Conservation (phyloP, 2,329 filamentous ascomycete genomes). For the Colletotrichum lupini region DNA sequence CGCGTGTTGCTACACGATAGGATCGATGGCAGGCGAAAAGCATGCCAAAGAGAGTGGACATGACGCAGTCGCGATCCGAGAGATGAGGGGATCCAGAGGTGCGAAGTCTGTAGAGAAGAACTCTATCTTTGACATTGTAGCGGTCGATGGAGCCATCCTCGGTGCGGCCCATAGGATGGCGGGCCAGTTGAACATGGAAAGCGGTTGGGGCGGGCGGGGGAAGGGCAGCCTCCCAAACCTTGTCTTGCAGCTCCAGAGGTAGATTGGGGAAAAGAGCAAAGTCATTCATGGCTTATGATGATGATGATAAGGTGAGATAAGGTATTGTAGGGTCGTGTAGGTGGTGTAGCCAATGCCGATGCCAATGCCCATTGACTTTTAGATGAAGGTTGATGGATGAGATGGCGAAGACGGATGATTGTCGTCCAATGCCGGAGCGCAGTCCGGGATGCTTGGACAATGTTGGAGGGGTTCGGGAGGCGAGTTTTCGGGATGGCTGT, state of each 20-base stretch:
- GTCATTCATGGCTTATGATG: background rate
- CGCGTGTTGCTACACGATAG: slow-evolving; percentile 1
- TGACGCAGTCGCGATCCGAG: slow-evolving; percentile 11
- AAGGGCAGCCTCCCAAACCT: slow-evolving; percentile 6
- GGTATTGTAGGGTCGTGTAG: background rate
- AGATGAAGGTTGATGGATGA: background rate
- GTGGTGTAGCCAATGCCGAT: background rate
- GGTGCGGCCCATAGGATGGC: slow-evolving; percentile 12
- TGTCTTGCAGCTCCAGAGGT: slow-evolving; percentile 11
- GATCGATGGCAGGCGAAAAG: slow-evolving; percentile 7
- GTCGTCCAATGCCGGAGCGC: background rate
- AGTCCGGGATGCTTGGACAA: background rate
- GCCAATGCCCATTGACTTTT: background rate
- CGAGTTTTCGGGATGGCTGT: background rate
- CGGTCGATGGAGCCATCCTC: slow-evolving; percentile 16
- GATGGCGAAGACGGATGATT: background rate
- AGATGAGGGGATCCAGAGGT: background rate
- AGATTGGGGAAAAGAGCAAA: background rate
- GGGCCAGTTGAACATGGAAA: slow-evolving; percentile 1
- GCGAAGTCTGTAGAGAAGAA: slow-evolving; percentile 10
- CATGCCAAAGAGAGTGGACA: slow-evolving; percentile 7
- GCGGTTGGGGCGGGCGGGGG: slow-evolving; percentile 4
- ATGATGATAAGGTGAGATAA: background rate
- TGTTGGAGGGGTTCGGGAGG: background rate
- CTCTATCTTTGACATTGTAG: slow-evolving; percentile 9